These are phyloP conservation scores for Rhodotorula taiwanensis DNA, from an alignment of 768 basidiomycete genomes.

Conservation along the genomic window DNA sequence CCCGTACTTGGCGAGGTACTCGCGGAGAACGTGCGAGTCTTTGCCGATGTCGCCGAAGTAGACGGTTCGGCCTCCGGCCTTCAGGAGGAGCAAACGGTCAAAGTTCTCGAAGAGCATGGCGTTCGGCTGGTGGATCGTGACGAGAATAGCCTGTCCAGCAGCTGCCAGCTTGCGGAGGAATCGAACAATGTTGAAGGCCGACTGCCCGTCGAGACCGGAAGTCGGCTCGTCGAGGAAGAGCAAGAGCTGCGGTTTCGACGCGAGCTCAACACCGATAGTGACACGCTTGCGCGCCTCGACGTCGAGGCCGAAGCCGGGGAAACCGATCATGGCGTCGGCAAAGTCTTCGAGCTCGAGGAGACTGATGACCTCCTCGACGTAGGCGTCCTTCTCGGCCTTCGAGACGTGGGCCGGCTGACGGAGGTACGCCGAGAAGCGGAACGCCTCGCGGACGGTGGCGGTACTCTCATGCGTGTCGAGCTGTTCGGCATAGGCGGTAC, in stretches of 20 bases:
- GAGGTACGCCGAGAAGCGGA: constrained; percentile 41
- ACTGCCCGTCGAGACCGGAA: constrained; percentile 49
- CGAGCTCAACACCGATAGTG: constrained; percentile 73
- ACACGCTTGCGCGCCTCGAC: constrained; percentile 40
- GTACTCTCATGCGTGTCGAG: constrained; percentile 68
- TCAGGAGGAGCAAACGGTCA: constrained; percentile 52
- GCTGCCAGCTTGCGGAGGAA: constrained; percentile 49
- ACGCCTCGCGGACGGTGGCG: constrained; percentile 50
- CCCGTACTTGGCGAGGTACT: constrained; percentile 70
- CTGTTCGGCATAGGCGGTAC: constrained; percentile 68
- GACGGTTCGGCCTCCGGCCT: constrained; percentile 71
- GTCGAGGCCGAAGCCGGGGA: constrained; percentile 44
- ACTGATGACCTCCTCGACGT: constrained; percentile 59
- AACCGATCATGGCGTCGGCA: constrained; percentile 67
- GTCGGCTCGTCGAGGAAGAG: constrained; percentile 50
- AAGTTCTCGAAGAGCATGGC: constrained; percentile 80
- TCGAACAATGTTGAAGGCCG: constrained; percentile 48
- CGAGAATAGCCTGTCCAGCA: constrained; percentile 48
- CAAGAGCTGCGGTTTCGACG: constrained; percentile 53
- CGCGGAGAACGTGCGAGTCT: constrained; percentile 60
- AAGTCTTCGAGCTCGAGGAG: constrained; percentile 76
- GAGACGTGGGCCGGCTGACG: constrained; percentile 38
- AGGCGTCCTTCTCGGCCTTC: constrained; percentile 41
- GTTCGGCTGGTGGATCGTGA: constrained; percentile 49
- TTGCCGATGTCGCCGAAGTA: constrained; percentile 83